Evolutionary conservation across 768 basidiomycete species (phyloP).

Genomic region (Termitomyces bulborhizus): DNA sequence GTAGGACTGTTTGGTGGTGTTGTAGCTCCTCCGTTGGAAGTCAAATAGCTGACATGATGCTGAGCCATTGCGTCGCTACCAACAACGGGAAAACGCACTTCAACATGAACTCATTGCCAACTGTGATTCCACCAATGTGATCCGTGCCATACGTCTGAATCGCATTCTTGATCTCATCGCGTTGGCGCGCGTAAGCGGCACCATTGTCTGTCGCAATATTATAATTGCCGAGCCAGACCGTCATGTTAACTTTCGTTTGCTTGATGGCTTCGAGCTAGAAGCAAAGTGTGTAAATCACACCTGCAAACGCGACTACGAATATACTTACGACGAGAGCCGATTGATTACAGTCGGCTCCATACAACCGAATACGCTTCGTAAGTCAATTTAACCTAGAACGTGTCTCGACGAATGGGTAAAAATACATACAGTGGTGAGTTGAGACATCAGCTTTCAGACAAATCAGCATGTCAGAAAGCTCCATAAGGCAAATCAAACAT

Average conservation of each 20-base stretch:
- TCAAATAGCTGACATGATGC: conserved; percentile 46
- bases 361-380: conserved; percentile 62
- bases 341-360: conserved; percentile 86
- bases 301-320: not conserved
- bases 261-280: conserved; percentile 78
- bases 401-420: conserved; percentile 2
- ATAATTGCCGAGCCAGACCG: conserved; percentile 73
- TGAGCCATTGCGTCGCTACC: not conserved
- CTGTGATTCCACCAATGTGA: conserved; percentile 75
- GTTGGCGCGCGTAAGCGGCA: conserved; percentile 70
- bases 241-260: conserved; percentile 83
- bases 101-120: conserved; percentile 89
- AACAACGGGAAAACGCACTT: conserved; percentile 39
- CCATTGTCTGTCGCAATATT: conserved; percentile 53
- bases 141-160: conserved; percentile 73
- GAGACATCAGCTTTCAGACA: conserved; percentile 61
- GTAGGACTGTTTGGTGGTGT: conserved; percentile 45
- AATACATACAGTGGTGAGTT: conserved; percentile 57
- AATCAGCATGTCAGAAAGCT: not conserved
- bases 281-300: not conserved
- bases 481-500: conserved; percentile 8
- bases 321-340: conserved; percentile 61
- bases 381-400: not conserved
- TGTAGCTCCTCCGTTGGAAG: conserved; percentile 36
- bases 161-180: conserved; percentile 55